Evolutionary conservation across 768 basidiomycete species (phyloP), one percentile per base, ranked within the genome.

Genomic region (Naganishia friedmannii): DNA sequence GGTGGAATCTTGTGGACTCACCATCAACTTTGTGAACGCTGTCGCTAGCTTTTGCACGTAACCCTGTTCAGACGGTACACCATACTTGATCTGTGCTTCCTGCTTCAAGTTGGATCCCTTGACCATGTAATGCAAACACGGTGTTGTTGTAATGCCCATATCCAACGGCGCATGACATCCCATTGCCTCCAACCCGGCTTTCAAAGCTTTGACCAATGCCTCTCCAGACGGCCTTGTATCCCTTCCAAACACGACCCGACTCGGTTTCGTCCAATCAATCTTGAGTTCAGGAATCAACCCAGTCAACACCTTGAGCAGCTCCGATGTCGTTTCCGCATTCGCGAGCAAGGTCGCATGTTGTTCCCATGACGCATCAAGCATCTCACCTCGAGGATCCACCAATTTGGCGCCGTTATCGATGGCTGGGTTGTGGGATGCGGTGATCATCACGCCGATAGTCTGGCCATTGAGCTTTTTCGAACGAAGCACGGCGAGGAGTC

Each of bases 401-500:
- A 99, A 86, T 82, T 99, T 99, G 73, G 97, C 96, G 32, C 96
- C 96, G 79, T 99, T 99, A 80, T 99, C 96, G 93, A 87, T 86
- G 79, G 94, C 94, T n/a, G 96, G 95, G 80, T 99, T 99, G 82
- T 99, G 96, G n/a, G 93, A 95, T 2, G 96, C 96, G 45, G 96
- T 99, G 78, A 99, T 89, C 96, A 99, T 98, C 26, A 98, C 91
- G 19, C 96, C 96, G 75, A 99, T 90, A 29, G 88, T 89, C 78
- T 88, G 90, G 31, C 96, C 93, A 77, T 89, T 89, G n/a, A 93
- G 85, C 73, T 87, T 88, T 84, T 90, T 96, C 83, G 93, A 97
- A 69, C 96, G 84, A 60, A 99, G 84, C 7, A 86, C 91, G 54
- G 96, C 96, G 21, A 99, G 83, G 48, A 98, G 82, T 13, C 92